Conservation (phyloP, 2,329 filamentous ascomycete species). For the Colletotrichum sp. region DNA sequence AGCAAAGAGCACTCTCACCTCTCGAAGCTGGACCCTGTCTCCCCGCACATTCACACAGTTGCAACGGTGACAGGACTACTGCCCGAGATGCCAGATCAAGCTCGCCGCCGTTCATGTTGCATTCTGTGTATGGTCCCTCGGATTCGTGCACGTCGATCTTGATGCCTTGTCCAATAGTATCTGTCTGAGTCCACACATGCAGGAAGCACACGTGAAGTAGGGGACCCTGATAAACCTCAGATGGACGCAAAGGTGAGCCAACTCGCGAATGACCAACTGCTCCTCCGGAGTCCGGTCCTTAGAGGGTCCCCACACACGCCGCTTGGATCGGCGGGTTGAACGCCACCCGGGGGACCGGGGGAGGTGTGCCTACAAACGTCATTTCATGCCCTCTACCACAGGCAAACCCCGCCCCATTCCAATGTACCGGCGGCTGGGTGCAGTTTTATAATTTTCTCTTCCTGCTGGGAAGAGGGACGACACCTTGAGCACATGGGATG, state of each 20-base stretch:
- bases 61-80: not conserved
- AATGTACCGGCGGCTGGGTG: not conserved
- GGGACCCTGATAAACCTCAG: not conserved
- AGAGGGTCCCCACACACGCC: not conserved
- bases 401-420: not conserved
- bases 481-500: not conserved
- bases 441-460: not conserved
- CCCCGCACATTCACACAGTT: not conserved
- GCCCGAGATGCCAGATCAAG: not conserved
- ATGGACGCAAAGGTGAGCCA: not conserved
- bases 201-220: not conserved
- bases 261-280: not conserved
- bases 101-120: not conserved
- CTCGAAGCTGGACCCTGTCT: not conserved
- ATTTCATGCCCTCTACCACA: not conserved
- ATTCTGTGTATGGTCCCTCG: not conserved
- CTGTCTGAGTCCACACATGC: not conserved
- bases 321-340: conserved; percentile 5
- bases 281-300: not conserved
- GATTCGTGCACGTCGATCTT: conserved; percentile 1
- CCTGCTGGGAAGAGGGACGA: not conserved
- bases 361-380: conserved; percentile 4
- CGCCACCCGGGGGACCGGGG: conserved; percentile 14
- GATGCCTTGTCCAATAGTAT: conserved; percentile 6
- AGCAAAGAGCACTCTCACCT: not conserved